A percentile compares a stretch with the other conserved stretches of the same genome.
These are phyloP conservation scores for Boletus fagicola DNA, from an alignment of 768 basidiomycete species.

Conservation along the genomic window DNA sequence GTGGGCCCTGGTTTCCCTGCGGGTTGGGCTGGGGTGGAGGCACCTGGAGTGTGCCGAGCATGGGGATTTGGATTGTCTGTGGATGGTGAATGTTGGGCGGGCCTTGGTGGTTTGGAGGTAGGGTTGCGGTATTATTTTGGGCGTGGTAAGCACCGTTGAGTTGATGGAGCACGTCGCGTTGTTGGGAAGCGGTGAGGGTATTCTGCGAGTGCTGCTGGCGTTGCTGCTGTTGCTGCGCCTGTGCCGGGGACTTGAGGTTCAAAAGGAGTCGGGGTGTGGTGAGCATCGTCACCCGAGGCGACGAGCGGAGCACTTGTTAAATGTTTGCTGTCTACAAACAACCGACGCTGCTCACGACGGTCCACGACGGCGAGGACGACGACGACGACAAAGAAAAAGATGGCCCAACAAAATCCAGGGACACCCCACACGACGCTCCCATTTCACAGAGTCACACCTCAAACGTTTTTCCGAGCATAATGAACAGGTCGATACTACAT, in stretches of 20 bases:
- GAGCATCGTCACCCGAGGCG: constrained; percentile 31
- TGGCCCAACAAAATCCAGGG: background rate
- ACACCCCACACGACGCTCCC: no score
- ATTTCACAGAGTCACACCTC: no score
- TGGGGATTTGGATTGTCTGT: constrained; percentile 54
- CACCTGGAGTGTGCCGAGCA: constrained; percentile 71
- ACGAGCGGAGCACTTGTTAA: constrained; percentile 20
- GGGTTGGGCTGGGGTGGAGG: constrained; percentile 50
- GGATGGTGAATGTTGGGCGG: constrained; percentile 37
- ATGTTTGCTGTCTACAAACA: constrained; percentile 34
- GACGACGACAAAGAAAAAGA: constrained; percentile 12
- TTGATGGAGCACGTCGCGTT: constrained; percentile 31
- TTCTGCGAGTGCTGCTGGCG: constrained; percentile 28
- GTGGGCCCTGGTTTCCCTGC: constrained; percentile 38
- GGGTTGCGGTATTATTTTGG: constrained; percentile 18
- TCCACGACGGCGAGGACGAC: constrained; percentile 10
- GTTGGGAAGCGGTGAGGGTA: constrained; percentile 27
- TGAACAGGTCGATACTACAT: no score
- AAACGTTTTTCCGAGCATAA: background rate
- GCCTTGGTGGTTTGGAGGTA: constrained; percentile 16
- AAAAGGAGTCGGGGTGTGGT: constrained; percentile 33
- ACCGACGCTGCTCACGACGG: constrained; percentile 23
- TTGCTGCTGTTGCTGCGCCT: constrained; percentile 21
- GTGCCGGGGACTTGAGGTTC: constrained; percentile 33
- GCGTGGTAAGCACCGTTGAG: constrained; percentile 32